Base-by-base conservation (phyloP, 495 filamentous ascomycete species). In the Penicillium lividum region DNA sequence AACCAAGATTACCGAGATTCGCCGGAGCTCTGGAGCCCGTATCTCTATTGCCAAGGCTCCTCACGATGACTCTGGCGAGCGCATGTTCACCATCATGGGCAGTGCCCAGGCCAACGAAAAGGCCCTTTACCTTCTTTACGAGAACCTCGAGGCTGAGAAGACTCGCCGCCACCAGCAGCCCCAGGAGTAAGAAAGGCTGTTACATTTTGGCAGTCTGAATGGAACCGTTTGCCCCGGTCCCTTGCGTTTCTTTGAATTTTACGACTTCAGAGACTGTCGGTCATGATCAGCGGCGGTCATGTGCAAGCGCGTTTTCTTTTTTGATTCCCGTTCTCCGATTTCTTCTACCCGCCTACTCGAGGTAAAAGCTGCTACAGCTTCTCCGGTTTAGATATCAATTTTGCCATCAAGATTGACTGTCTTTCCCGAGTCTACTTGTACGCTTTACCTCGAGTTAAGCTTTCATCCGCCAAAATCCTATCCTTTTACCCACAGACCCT, bases 81-180 rank as follows among this genome's bases (percentile, higher is more conserved):
- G 94, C 67, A 98, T 98, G 94, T 98, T 98, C 79, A 98, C 94
- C 60, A 97, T 98, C 70, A 97, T 95, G 83, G 94, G 94, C 58
- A 95, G 90, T 56, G 86, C 88, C 27, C 84, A 84, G 73, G 89
- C 89, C 59, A 98, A 98, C 67, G 94, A 98, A 78, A 92, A 92
- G 62, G 94, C 94, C 15, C 82, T 98, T 8, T 98, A 93, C 72
- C 85, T 98, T 36, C 83, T 98, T 50, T 98, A 98, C 77, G 94
- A 98, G 82, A 98, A 98, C 75, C 85, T 98, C 33, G 94, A 98
- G 76, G 94, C 92, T 16, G 94, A 98, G 81, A 98, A 98, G 82
- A 91, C 91, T 84, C 91, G 93, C 58, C 90, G 95, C 68, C 91
- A 88, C 77, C 89, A 94, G 74, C 73, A 81, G 34, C 78, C 85